Conservation (phyloP, 129 eudicot genomes). For the Scalesia atractyloides region DNA sequence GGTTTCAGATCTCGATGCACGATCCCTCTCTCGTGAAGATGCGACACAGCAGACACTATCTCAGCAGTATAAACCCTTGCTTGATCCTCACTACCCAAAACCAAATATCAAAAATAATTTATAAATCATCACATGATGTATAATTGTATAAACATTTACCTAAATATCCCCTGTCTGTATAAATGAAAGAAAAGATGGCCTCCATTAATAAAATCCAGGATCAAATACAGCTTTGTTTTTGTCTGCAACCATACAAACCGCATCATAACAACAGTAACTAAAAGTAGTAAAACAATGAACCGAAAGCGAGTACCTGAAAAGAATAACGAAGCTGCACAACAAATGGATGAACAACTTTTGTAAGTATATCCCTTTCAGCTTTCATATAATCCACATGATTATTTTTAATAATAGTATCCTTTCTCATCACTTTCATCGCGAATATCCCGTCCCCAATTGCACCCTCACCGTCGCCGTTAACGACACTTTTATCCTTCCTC, state of each 20-base stretch:
- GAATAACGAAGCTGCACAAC: conserved; percentile 91
- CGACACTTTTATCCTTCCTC: conserved; percentile 46
- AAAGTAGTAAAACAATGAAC: too few relatives aligned
- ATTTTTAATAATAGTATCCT: conserved; percentile 84
- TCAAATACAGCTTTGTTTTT: conserved; percentile 87
- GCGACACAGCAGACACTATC: conserved; percentile 97
- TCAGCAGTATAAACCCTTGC: conserved; percentile 93
- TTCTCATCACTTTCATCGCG: conserved; percentile 96
- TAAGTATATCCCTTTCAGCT: conserved; percentile 94
- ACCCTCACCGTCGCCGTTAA: too few relatives aligned
- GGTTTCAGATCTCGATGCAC: conserved; percentile 99
- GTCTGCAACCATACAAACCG: conserved; percentile 51
- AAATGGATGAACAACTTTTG: conserved; percentile 91
- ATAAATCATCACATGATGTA: neutral
- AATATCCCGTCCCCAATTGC: conserved; percentile 73
- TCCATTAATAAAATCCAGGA: conserved; percentile 90
- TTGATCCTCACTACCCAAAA: conserved; percentile 89
- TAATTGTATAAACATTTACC: conserved; percentile 45
- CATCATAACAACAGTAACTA: too few relatives aligned
- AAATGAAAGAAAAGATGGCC: conserved; percentile 95
- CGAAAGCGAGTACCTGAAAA: conserved; percentile 61
- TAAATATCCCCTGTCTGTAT: conserved; percentile 88
- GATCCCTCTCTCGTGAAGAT: conserved; percentile 86
- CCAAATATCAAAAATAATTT: conserved; percentile 29
- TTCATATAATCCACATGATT: conserved; percentile 98